Evolutionary conservation across 495 filamentous ascomycete genomes (phyloP), one percentile per base, ranked within the genome.

Genomic region (Cryomyces antarcticus): DNA sequence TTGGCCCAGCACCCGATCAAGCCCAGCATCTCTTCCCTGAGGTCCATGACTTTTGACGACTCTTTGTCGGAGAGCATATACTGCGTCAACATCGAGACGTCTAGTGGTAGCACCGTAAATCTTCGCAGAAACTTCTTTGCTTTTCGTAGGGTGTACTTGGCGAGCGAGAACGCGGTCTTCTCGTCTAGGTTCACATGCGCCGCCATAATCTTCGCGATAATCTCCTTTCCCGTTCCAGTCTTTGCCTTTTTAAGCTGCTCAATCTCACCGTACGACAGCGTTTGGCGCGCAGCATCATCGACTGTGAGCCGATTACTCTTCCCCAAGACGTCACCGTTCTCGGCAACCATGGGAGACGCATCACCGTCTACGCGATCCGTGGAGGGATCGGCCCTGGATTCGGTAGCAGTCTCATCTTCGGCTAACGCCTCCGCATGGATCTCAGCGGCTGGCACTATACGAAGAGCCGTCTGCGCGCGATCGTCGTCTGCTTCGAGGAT

Each of bases 91-190:
- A 68, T 62, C 5, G 75, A 68, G 30, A 93, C 76, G 46, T 93
- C 86, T 54, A 96, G 52, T 0, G 84, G 87, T 28, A 88, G 61
- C 0, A 87, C 70, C 0, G 79, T 86, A 48, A 97, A 95, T 13
- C 85, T 66, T 47, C 76, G 73, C 47, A 94, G 70, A 54, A 92
- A 96, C 62, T 97, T 97, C 57, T 77, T 88, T 35, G 78, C 77
- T 65, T 97, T 97, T 17, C 89, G 71, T 11, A 96, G 63, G 38
- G 85, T 92, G 55, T 97, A 97, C 57, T 97, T 97, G 24, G 87
- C 85, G 13, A 94, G 63, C 5, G 82, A 84, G 58, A 93, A 97
- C 2, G 78, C 71, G 0, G 89, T 95, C 65, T 96, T 97, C 64
- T 97, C 79, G 47, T 92, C 85, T 28, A 96, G 63, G 0, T 78